Evolutionary conservation across 495 filamentous ascomycete species (phyloP).

Genomic region (Annulohypoxylon bovei): DNA sequence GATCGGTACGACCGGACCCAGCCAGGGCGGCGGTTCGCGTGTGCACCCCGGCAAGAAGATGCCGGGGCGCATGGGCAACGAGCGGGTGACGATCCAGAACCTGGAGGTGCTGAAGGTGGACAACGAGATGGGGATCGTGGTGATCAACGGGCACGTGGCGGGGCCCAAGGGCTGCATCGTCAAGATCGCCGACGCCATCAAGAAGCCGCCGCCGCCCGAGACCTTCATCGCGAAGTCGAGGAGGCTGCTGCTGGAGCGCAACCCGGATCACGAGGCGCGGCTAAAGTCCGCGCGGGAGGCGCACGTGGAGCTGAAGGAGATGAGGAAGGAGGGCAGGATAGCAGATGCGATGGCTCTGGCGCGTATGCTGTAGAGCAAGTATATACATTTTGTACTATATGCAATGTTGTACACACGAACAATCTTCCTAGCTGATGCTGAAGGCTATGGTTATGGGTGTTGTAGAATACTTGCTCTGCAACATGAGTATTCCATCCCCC

Average conservation of each 20-base stretch:
- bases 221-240: constrained; percentile 52
- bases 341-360: constrained; percentile 30
- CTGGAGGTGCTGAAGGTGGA: constrained; percentile 89
- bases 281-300: constrained; percentile 51
- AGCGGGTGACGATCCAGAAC: constrained; percentile 88
- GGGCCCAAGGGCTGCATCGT: constrained; percentile 87
- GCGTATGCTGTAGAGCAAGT: constrained; percentile 42
- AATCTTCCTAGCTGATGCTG: constrained; percentile 1
- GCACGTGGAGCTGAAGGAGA: constrained; percentile 56
- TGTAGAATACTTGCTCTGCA: neutral
- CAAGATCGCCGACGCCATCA: constrained; percentile 88
- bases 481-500: neutral
- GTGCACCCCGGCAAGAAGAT: constrained; percentile 97
- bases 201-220: constrained; percentile 82
- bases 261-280: constrained; percentile 49
- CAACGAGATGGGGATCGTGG: constrained; percentile 82
- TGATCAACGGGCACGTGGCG: constrained; percentile 84
- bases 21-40: constrained; percentile 89
- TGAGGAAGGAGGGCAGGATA: constrained; percentile 51
- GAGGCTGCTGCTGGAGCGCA: constrained; percentile 50
- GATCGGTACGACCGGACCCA: constrained; percentile 85
- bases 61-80: constrained; percentile 92
- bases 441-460: neutral
- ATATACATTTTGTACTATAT: constrained; percentile 35
- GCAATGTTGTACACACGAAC: constrained; percentile 24